Evolutionary conservation across 2,329 filamentous ascomycete genomes (phyloP), one percentile per base, ranked within the genome.

Genomic region (Fusarium sublunatum): DNA sequence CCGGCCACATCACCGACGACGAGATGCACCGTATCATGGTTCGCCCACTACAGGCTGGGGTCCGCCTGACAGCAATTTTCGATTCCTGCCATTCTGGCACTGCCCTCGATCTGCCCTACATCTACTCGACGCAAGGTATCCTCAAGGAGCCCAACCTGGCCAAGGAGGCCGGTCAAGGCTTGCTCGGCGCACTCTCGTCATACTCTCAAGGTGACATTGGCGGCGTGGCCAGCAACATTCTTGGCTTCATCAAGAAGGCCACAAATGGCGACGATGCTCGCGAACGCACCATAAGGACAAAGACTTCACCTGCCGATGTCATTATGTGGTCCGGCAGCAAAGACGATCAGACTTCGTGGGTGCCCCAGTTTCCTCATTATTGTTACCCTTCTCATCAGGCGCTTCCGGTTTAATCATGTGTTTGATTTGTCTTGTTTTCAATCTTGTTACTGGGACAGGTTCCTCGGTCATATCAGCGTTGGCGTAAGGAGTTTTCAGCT

Each of bases 251-350:
- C 80, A 97, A 96, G 82, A 96, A 95, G 77, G 93, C 92, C 10
- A 90, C 91, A 13, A 87, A 81, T 51, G 93, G 94, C 68, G 85
- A 95, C 55, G 88, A 92, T n/a, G 89, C 89, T 7, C 90, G 93
- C 76, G 86, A 93, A 78, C 89, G 89, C 73, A 88, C 93, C 45
- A 79, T 93, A 66, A 85, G 90, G 67, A 97, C 94, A 38, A 97
- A 97, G 83, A 97, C 94, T 10, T 95, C 91, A 43, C 91, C 93
- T 2, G 95, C 95, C 40, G 95, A 98, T 76, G 94, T 99, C 40
- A 86, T 98, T 74, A 97, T 98, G 92, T 95, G 93, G 87, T 96
- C 92, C 51, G 95, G 95, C 53, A 96, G 92, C 81, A 98, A 98
- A 77, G 95, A 98, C 74, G 88, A 91, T 68, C 95, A 99, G 79